phyloP scores from a whole-genome alignment of 768 basidiomycete genomes.

The Antrodiella citrinella region DNA sequence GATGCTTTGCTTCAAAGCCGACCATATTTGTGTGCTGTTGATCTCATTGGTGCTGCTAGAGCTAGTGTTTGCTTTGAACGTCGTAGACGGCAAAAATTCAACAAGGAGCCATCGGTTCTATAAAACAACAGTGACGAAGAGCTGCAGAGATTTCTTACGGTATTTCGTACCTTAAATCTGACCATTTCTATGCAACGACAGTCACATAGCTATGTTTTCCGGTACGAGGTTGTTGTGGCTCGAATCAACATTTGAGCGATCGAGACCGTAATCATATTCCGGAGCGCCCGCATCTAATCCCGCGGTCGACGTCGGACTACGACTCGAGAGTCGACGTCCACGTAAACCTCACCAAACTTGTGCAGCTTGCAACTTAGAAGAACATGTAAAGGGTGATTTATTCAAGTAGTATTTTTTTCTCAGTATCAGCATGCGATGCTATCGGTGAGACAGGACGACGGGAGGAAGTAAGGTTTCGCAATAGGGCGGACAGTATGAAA shows the following conservation, averaged over 20 bases:
- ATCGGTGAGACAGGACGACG: neutral
- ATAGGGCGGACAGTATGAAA: neutral
- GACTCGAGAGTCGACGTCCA: too few relatives aligned
- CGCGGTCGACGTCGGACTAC: too few relatives aligned
- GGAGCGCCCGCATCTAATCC: too few relatives aligned
- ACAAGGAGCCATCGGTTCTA: conserved; percentile 88
- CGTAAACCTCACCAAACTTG: too few relatives aligned
- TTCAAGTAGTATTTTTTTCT: neutral
- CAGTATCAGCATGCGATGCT: neutral
- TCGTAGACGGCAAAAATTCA: conserved; percentile 55
- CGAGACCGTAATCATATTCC: too few relatives aligned
- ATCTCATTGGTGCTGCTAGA: conserved; percentile 23
- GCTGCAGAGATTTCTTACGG: too few relatives aligned
- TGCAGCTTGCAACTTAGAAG: too few relatives aligned
- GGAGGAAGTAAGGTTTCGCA: neutral
- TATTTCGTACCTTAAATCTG: neutral
- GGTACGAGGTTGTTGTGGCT: too few relatives aligned
- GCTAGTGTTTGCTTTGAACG: conserved; percentile 7
- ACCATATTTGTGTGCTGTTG: conserved; percentile 60
- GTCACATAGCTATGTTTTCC: too few relatives aligned
- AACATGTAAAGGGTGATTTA: neutral
- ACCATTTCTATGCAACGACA: neutral
- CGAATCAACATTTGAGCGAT: too few relatives aligned
- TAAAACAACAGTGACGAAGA: too few relatives aligned
- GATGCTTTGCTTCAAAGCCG: conserved; percentile 62